Percentiles rank a stretch among this genome's conserved stretches.
Conservation (phyloP, 2,329 filamentous ascomycete genomes). For the Dactylellina drechsleri region DNA sequence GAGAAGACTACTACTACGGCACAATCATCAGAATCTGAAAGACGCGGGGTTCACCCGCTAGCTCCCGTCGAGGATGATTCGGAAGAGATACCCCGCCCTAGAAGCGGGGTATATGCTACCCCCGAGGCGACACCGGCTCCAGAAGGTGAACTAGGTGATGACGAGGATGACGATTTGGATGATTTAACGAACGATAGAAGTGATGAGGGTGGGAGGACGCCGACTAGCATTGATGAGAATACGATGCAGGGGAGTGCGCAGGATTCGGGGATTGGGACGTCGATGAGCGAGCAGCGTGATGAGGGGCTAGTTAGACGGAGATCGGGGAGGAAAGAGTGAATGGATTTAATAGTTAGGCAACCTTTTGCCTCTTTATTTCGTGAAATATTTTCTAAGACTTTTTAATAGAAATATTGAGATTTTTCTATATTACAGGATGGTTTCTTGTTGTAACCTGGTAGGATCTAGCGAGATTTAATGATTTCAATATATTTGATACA, state of each 20-base stretch:
- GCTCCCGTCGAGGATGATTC: conserved; percentile 51
- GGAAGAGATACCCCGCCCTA: conserved; percentile 52
- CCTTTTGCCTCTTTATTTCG: background rate
- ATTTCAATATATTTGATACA: conserved; percentile 50
- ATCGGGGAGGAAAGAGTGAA: conserved; percentile 23
- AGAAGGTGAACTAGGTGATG: conserved; percentile 43
- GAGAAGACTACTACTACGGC: background rate
- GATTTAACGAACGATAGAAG: conserved; percentile 36
- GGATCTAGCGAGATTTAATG: conserved; percentile 11
- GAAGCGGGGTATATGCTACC: conserved; percentile 48
- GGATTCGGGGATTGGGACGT: conserved; percentile 53
- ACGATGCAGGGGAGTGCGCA: conserved; percentile 43
- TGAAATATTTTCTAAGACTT: background rate
- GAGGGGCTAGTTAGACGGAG: conserved; percentile 43
- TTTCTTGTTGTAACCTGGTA: background rate
- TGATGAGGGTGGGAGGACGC: conserved; percentile 46
- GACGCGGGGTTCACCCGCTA: conserved; percentile 39
- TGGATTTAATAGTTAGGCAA: conserved; percentile 7
- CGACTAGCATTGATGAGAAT: conserved; percentile 51
- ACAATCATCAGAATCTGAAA: conserved; percentile 22
- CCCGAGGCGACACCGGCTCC: conserved; percentile 49
- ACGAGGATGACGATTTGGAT: conserved; percentile 50
- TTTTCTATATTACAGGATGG: background rate
- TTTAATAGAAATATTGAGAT: background rate
- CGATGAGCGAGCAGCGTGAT: conserved; percentile 44